Evolutionary conservation across 2,329 filamentous ascomycete species (phyloP).

Genomic region (Colletotrichum nymphaeae): DNA sequence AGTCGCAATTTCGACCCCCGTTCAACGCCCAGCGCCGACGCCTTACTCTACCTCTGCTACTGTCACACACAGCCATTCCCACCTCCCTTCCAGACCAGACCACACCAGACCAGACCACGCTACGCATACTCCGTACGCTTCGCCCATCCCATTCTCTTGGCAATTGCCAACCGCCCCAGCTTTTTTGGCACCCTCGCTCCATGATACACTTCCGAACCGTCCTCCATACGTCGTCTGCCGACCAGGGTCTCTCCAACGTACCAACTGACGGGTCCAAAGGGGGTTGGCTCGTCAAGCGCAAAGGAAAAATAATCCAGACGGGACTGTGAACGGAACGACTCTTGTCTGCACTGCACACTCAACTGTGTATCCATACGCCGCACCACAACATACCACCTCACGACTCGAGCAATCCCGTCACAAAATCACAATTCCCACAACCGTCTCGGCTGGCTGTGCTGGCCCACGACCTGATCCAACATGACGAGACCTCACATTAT

Average conservation of each 20-base stretch:
- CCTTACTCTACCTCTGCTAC: not conserved
- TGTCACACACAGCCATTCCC: not conserved
- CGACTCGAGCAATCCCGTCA: slow-evolving; percentile 11
- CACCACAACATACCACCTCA: slow-evolving; percentile 10
- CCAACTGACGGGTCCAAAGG: slow-evolving; percentile 27
- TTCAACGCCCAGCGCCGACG: slow-evolving; percentile 12
- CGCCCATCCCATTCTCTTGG: slow-evolving; percentile 20
- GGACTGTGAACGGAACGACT: slow-evolving; percentile 12
- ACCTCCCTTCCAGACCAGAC: slow-evolving; percentile 15
- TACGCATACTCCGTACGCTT: not conserved
- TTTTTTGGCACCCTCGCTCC: slow-evolving; percentile 16
- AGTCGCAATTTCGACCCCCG: slow-evolving; percentile 35
- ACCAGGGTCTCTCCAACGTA: slow-evolving; percentile 24
- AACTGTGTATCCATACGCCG: not conserved
- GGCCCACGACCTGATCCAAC: slow-evolving; percentile 44
- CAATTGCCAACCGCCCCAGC: slow-evolving; percentile 29
- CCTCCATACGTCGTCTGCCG: slow-evolving; percentile 8
- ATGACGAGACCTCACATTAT: slow-evolving; percentile 72
- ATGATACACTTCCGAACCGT: not conserved
- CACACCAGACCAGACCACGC: slow-evolving; percentile 16
- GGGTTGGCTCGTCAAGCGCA: slow-evolving; percentile 24
- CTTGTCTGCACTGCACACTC: slow-evolving; percentile 9
- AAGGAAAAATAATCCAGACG: slow-evolving; percentile 21
- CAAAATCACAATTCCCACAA: slow-evolving; percentile 20
- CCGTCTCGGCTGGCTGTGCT: slow-evolving; percentile 28